A percentile compares a stretch with the other conserved stretches of the same genome.
These are phyloP conservation scores for Syzygium jambos DNA, from an alignment of 345 rosid species.

Conservation along the genomic window DNA sequence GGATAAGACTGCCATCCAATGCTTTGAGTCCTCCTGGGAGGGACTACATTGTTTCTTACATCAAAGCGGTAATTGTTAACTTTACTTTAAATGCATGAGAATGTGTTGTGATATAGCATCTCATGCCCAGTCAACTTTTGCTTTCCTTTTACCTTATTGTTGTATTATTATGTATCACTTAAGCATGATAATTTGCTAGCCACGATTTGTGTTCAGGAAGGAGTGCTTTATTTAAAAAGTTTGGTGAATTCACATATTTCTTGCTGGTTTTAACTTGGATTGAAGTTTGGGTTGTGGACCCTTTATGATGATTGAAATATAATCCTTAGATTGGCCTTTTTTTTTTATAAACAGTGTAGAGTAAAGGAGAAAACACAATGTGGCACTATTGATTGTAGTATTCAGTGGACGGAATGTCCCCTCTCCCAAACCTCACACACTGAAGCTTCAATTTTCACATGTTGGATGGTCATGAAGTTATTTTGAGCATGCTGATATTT, in stretches of 20 bases:
- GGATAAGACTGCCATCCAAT: conserved; percentile 85
- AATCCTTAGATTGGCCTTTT: not conserved
- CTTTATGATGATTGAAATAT: not conserved
- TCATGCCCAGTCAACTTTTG: not conserved
- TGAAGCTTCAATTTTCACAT: not conserved
- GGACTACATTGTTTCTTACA: conserved; percentile 62
- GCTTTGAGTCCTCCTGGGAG: conserved; percentile 67
- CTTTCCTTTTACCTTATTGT: not conserved
- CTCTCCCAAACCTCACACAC: not conserved
- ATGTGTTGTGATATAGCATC: not conserved
- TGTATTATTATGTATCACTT: not conserved
- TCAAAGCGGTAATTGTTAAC: conserved; percentile 55
- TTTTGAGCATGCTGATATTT: not conserved
- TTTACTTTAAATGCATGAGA: not conserved
- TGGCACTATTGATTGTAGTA: not conserved
- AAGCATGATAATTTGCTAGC: not conserved
- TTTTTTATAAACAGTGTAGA: not conserved
- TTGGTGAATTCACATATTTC: not conserved
- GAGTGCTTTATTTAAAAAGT: not conserved
- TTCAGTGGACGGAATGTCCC: not conserved
- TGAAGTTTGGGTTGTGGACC: not conserved
- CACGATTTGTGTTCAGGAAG: not conserved
- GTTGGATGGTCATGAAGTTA: not conserved
- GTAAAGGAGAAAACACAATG: not conserved
- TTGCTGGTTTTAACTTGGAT: not conserved